Base-by-base conservation (phyloP, 202 grass and related monocot species). In the Alloteropsis angusta region DNA sequence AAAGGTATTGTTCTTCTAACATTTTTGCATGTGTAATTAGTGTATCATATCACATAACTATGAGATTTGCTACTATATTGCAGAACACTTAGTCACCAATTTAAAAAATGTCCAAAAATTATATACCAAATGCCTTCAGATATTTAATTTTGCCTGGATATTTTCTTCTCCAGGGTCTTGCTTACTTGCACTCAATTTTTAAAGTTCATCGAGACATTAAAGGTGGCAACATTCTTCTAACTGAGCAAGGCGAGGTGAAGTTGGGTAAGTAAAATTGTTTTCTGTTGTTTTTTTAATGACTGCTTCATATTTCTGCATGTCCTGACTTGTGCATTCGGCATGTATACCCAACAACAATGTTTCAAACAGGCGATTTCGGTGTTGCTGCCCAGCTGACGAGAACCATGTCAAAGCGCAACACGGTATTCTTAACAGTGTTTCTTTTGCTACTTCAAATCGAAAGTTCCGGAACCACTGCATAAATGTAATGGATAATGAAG, bases 191-290 rank as follows among this genome's bases (percentile, higher is more conserved):
- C 86, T 93, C 92, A 28, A 98, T 98, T 83, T 98, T 98, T 92
- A 98, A 98, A 87, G 95, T 98, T 78, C 95, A 98, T 84, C 92
- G 95, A 88, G 95, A 98, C 79, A 98, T 98, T 75, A 98, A 98
- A 80, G 92, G 95, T 89, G 92, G 95, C 9, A 98, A 98, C 77
- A 98, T 98, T 85, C 82, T 98, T 66, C 89, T 98, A 62, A 98
- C 95, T 64, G 95, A 98, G 38, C 95, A 94, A 87, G 95, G 95
- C 86, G 95, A 98, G 81, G 95, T 98, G 86, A 98, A 98, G 87
- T 89, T 98, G 87, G 95, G 95, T 98, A 83, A 89, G 95, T 75
- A 87, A 68, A 72, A 36, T 60, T 83, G 50, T 80, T 68, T 43
- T 18, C 32, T 52, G 7, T 25, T 77, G 82, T 75, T 38, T 50